phyloP scores from a whole-genome alignment of 148 eudicot species.

The Persicaria tinctoria region DNA sequence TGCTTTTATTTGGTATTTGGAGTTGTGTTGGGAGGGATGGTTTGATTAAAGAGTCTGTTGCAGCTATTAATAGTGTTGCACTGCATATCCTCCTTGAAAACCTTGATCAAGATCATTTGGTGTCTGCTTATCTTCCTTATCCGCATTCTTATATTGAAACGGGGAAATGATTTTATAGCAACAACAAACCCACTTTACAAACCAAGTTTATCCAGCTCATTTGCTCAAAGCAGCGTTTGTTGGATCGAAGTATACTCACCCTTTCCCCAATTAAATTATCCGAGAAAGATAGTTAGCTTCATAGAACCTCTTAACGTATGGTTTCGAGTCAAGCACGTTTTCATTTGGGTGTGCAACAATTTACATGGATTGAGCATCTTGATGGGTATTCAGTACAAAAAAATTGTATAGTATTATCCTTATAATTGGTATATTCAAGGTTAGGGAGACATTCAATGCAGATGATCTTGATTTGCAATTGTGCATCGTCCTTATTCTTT shows the following conservation, averaged over 20 bases:
- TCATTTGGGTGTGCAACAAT: not conserved
- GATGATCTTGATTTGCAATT: not conserved
- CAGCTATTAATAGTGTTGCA: too few species aligned
- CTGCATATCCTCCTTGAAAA: not conserved
- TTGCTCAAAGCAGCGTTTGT: too few species aligned
- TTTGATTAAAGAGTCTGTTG: too few species aligned
- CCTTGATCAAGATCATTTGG: not conserved
- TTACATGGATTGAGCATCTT: not conserved
- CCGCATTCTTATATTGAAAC: not conserved
- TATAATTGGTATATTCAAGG: not conserved
- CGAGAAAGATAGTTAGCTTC: not conserved
- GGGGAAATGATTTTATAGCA: not conserved
- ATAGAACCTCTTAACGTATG: not conserved
- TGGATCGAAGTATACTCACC: too few species aligned
- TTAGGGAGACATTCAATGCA: not conserved
- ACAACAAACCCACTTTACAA: too few species aligned
- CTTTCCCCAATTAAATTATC: not conserved
- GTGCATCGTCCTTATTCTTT: not conserved
- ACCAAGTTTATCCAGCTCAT: too few species aligned
- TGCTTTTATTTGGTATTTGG: not conserved
- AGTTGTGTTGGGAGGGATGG: not conserved
- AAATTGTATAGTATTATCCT: not conserved
- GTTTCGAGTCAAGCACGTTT: not conserved
- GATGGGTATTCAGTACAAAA: not conserved
- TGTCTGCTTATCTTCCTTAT: not conserved